Evolutionary conservation across 2,329 filamentous ascomycete species (phyloP), one percentile per base, ranked within the genome.

Genomic region (Apiospora hydei): DNA sequence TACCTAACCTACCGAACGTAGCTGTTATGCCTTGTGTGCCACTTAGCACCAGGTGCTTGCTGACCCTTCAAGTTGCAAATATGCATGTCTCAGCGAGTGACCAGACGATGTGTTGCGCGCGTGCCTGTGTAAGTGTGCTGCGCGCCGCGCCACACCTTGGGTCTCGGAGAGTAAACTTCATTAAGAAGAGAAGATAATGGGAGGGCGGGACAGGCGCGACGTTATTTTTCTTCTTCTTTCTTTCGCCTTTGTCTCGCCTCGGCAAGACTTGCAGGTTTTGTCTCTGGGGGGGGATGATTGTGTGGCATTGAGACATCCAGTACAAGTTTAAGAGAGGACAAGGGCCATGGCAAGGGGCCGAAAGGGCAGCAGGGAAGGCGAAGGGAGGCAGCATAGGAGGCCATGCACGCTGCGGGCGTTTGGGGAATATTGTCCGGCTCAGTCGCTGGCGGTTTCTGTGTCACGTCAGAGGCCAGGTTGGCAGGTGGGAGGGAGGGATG

Each of bases 41-140:
- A 34, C 18, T 46, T 18, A 30, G 5, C 70, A 51, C 34, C 26
- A 38, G 44, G 18, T 38, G 51, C 49, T 71, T 51, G 49, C 49
- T 51, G 10, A 24, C 49, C 57, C n/a, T 64, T 38, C 26, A 30
- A 53, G 53, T 49, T 71, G 49, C 34, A 57, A 64, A 64, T 70
- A 57, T 70, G 51, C 57, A 61, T 64, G 49, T 70, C 51, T 70
- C 38, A 61, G 69, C 47, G 53, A 61, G 69, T 70, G 34, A 16
- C 51, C 61, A 47, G 26, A 61, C 5, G 66, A 24, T 67, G 44
- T 70, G 38, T 44, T 18, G 43, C 64, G 69, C 38, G 51, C 51
- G 38, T 64, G 57, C 57, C 8, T 64, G 57, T 64, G 57, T 64
- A 41, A 64, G 57, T 64, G 34, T 34, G 34, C 11, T 18, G 46